Conservation (phyloP, 306 rosid genomes). For the Fragaria vesca region DNA sequence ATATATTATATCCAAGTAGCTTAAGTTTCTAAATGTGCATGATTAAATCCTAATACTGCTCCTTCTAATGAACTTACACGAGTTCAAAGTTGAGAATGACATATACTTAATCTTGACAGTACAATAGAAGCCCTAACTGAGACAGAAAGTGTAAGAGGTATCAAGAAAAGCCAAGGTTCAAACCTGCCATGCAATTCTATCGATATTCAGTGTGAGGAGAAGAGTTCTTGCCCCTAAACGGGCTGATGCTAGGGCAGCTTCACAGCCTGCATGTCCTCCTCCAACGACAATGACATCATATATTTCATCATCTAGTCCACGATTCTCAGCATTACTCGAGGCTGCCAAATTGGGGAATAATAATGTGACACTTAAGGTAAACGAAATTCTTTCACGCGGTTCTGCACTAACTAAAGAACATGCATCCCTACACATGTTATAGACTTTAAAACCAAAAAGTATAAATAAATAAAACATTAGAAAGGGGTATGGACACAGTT, state of each 20-base stretch:
- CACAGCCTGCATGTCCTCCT: constrained; percentile 99
- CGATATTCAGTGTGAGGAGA: constrained; percentile 86
- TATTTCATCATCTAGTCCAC: constrained; percentile 41
- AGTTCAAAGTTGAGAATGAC: not conserved
- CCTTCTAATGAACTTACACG: not conserved
- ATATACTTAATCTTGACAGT: not conserved
- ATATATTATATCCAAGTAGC: not conserved
- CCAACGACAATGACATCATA: constrained; percentile 97
- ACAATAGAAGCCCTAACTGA: not conserved
- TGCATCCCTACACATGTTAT: not conserved
- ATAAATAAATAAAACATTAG: too few relatives aligned
- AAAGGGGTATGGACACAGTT: too few relatives aligned
- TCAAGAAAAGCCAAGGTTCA: not conserved
- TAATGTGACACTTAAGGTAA: not conserved
- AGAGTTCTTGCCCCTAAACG: constrained; percentile 90
- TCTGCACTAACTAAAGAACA: not conserved
- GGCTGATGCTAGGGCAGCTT: constrained; percentile 86
- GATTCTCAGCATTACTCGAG: constrained; percentile 32
- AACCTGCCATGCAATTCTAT: constrained; percentile 98
- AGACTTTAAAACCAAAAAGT: too few relatives aligned
- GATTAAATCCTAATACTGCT: not conserved
- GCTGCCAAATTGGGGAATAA: constrained; percentile 34
- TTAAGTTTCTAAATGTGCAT: not conserved
- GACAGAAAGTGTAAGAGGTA: constrained; percentile 2
- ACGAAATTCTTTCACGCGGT: too few relatives aligned